phyloP scores from a whole-genome alignment of 2,329 filamentous ascomycete genomes.

The Cryphonectria japonica region DNA sequence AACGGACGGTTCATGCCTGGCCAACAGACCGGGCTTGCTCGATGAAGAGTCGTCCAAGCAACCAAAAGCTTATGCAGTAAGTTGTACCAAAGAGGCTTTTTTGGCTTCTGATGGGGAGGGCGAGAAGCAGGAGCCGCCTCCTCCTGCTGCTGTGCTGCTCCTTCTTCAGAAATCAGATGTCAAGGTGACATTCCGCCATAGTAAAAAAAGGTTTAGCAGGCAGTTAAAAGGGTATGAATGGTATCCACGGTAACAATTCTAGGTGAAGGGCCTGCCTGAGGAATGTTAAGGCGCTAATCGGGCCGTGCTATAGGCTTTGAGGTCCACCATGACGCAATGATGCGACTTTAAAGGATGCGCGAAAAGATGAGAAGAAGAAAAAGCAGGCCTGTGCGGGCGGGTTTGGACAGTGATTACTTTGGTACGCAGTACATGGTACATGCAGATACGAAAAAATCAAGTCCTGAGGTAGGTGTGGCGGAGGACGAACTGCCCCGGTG shows the following conservation, averaged over 20 bases:
- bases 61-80: not conserved
- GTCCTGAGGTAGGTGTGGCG: not conserved
- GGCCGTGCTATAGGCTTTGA: not conserved
- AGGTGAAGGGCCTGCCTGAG: not conserved
- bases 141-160: too few relatives aligned
- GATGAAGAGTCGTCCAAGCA: not conserved
- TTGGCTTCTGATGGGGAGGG: not conserved
- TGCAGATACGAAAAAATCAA: too few relatives aligned
- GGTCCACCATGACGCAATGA: constrained; percentile 21
- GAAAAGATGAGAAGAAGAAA: not conserved
- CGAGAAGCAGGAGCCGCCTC: not conserved
- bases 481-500: too few relatives aligned
- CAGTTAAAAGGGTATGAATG: not conserved
- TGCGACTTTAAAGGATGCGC: constrained; percentile 2
- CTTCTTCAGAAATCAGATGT: not conserved
- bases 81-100: not conserved
- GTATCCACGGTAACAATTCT: constrained; percentile 3
- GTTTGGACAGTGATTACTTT: not conserved
- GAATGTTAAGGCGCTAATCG: constrained; percentile 11
- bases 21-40: not conserved
- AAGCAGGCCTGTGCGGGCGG: not conserved
- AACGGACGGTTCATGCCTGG: not conserved
- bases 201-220: not conserved
- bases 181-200: not conserved
- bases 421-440: too few relatives aligned